These are phyloP conservation scores for Peronospora farinosa DNA, from an alignment of 352 stramenopile species.

Conservation along the genomic window DNA sequence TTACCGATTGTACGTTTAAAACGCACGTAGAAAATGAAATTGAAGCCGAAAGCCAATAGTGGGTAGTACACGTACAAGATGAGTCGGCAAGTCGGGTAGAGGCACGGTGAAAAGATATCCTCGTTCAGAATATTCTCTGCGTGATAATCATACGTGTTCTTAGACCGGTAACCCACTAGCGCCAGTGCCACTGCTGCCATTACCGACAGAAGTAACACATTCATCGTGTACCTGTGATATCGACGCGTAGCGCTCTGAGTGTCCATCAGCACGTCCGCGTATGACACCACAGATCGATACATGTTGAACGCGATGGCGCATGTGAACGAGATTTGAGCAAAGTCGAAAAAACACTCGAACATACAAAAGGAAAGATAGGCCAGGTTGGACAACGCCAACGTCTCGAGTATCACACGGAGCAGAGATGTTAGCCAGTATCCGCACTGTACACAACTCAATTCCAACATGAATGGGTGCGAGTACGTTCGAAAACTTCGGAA, in stretches of 20 bases:
- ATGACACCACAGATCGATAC: conserved; percentile 73
- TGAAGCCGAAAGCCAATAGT: conserved; percentile 63
- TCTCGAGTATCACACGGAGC: conserved; percentile 53
- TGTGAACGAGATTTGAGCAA: conserved; percentile 73
- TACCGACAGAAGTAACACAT: conserved; percentile 59
- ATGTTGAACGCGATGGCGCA: conserved; percentile 76
- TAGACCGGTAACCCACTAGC: conserved; percentile 44
- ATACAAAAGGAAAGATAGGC: conserved; percentile 61
- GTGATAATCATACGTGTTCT: conserved; percentile 20
- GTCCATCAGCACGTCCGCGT: conserved; percentile 63
- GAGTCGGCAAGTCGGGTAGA: conserved; percentile 58
- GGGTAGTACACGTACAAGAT: conserved; percentile 79
- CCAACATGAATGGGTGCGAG: conserved; percentile 59
- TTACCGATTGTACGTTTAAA: conserved; percentile 72
- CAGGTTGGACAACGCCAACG: conserved; percentile 33
- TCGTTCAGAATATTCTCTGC: conserved; percentile 31
- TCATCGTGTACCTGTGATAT: conserved; percentile 57
- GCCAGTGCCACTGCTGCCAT: conserved; percentile 52
- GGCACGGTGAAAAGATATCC: conserved; percentile 50
- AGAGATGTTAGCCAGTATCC: conserved; percentile 70
- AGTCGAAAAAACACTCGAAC: conserved; percentile 73
- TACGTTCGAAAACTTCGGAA: conserved; percentile 74
- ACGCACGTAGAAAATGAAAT: conserved; percentile 72
- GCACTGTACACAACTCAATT: conserved; percentile 59
- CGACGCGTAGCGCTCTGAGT: conserved; percentile 54